Evolutionary conservation across 306 rosid species (phyloP).

Genomic region (Trichosanthes truncata): DNA sequence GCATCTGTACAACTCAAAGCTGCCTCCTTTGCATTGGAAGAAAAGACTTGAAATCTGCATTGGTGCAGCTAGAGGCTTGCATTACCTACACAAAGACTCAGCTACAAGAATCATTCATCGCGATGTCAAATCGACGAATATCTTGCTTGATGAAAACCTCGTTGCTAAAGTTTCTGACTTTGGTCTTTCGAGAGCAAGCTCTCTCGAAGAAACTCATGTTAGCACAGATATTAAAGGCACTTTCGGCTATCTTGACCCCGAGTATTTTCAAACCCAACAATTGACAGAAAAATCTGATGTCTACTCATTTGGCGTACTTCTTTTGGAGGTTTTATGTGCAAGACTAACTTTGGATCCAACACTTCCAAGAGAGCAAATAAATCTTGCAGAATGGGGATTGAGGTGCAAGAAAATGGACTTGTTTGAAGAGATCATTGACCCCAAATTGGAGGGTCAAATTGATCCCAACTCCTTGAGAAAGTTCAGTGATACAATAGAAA

Average conservation of each 20-base stretch:
- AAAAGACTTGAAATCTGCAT: conserved; percentile 48
- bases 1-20: conserved; percentile 25
- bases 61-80: conserved; percentile 25
- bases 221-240: conserved; percentile 46
- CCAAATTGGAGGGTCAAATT: conserved; percentile 24
- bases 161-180: conserved; percentile 49
- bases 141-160: conserved; percentile 18
- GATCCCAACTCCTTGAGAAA: conserved; percentile 36
- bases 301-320: conserved; percentile 43
- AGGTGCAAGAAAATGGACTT: conserved; percentile 32
- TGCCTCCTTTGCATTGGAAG: conserved; percentile 37
- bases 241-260: conserved; percentile 47
- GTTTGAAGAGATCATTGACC: conserved; percentile 37
- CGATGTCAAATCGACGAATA: conserved; percentile 15
- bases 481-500: conserved; percentile 30
- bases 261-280: conserved; percentile 32
- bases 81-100: conserved; percentile 47
- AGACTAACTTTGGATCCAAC: conserved; percentile 30
- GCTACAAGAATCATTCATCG: conserved; percentile 45
- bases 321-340: conserved; percentile 39
- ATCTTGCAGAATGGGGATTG: conserved; percentile 44
- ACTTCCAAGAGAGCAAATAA: conserved; percentile 35
- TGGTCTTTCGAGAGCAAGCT: conserved; percentile 36
- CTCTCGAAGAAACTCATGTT: conserved; percentile 33
- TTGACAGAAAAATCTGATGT: conserved; percentile 16